phyloP scores from a whole-genome alignment of 306 rosid species.

The Betula pendula region DNA sequence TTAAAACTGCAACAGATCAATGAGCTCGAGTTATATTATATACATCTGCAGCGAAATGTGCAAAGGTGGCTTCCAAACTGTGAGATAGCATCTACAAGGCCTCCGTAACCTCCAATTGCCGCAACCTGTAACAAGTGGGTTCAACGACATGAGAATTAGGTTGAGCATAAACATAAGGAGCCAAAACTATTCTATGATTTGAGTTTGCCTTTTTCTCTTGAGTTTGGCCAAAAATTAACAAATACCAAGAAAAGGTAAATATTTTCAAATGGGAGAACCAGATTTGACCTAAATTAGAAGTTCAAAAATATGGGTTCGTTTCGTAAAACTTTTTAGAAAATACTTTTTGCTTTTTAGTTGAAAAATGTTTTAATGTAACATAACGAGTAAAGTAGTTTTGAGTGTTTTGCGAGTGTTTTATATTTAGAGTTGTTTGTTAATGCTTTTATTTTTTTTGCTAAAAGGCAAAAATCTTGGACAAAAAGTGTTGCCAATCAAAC shows the following conservation, averaged over 20 bases:
- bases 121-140: conserved; percentile 55
- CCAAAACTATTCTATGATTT: neutral
- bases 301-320: neutral
- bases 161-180: conserved; percentile 24
- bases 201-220: neutral
- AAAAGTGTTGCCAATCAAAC: too few species aligned
- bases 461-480: too few species aligned
- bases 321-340: too few species aligned
- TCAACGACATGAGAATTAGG: conserved; percentile 17
- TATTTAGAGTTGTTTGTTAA: too few species aligned
- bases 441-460: too few species aligned
- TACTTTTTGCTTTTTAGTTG: too few species aligned
- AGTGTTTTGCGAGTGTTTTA: too few species aligned
- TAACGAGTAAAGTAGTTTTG: too few species aligned
- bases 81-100: conserved; percentile 83
- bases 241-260: neutral
- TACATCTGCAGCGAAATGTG: conserved; percentile 62
- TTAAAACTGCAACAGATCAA: conserved; percentile 3
- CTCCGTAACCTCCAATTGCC: conserved; percentile 90
- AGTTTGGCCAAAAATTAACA: neutral
- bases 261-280: neutral
- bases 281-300: neutral
- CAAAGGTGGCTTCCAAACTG: conserved; percentile 95
- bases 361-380: too few species aligned
- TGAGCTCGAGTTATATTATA: conserved; percentile 16